Base-by-base conservation (phyloP, 345 rosid genomes). In the Ricinus communis region DNA sequence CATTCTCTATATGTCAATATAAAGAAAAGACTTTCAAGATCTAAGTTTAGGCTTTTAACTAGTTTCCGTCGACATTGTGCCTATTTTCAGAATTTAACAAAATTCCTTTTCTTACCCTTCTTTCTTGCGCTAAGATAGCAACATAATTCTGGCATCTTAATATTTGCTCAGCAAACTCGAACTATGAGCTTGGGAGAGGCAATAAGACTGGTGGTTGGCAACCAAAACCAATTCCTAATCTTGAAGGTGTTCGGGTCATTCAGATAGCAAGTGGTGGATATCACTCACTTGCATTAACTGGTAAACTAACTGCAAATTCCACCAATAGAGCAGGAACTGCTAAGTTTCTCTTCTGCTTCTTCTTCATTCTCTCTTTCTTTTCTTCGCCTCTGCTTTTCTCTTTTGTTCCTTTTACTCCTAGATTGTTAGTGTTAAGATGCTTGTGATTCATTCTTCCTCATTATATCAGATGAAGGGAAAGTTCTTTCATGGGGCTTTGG, bases 401-500 rank as follows among this genome's bases (percentile, higher is more conserved):
- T 52, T 65, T 22, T 38, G 31, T 41, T 73, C n/a, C 12, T 31
- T 68, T 45, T 40, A 24, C 21, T 43, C 28, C 41, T 40, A 22
- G 25, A 72, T 25, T 19, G 31, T 1, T 51, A 27, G 43, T 56
- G n/a, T 59, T 38, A 50, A 8, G 30, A 63, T 18, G 24, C 28
- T n/a, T 21, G 13, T 69, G 62, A 8, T 59, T 73, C 62, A 18
- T 71, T 77, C 46, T 5, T 70, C 69, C 50, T 80, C 62, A 59
- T 56, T 58, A 63, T 71, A 73, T 80, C 81, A 91, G 97, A 87
- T 70, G 88, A 95, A 43, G 91, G 97, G 53, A 89, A 83, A 80
- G 93, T 95, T 62, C 85, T 90, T 71, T 92, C 99, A 5, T 90
- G 97, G 97, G 99, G 99, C 15, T 93, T 87, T 52, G 98, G 97